Percentiles rank a stretch among this genome's conserved stretches.
These are phyloP conservation scores for Inosperma sp. DNA, from an alignment of 768 basidiomycete species.

Conservation along the genomic window DNA sequence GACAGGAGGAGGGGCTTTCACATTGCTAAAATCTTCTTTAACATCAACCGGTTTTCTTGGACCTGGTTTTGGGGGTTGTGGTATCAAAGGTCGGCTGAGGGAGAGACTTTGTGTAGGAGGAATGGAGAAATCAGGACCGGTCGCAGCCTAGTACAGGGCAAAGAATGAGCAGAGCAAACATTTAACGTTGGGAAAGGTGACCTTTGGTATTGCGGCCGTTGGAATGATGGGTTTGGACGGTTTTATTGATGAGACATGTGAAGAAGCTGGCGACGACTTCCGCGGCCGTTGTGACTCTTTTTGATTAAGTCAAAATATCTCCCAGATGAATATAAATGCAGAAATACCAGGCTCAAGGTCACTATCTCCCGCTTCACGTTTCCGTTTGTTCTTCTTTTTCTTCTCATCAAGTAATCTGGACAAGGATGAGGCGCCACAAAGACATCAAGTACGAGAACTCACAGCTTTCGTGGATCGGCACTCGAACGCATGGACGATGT, in stretches of 20 bases:
- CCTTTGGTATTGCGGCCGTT: conserved; percentile 47
- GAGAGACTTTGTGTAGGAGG: conserved; percentile 45
- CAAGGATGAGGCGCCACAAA: not conserved
- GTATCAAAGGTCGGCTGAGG: conserved; percentile 59
- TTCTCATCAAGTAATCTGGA: not conserved
- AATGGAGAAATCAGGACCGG: conserved; percentile 59
- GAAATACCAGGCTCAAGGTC: conserved; percentile 56
- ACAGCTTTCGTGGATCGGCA: conserved; percentile 12
- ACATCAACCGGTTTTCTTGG: conserved; percentile 83
- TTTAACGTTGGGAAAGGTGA: conserved; percentile 22
- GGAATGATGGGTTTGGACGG: conserved; percentile 49
- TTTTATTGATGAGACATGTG: conserved; percentile 45
- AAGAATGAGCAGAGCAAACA: conserved; percentile 6
- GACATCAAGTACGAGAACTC: not conserved
- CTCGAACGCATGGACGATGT: conserved; percentile 37
- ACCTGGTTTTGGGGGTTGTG: conserved; percentile 63
- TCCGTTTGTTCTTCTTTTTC: conserved; percentile 85
- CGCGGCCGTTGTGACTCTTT: conserved; percentile 50
- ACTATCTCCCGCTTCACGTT: conserved; percentile 69
- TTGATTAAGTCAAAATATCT: conserved; percentile 5
- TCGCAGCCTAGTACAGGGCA: conserved; percentile 18
- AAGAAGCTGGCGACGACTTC: conserved; percentile 55
- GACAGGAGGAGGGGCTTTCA: conserved; percentile 70
- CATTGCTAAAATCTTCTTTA: conserved; percentile 82
- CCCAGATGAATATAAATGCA: conserved; percentile 1